Conservation (phyloP, 1,139 yeast species). For the Candida pseudocylindracea region DNA sequence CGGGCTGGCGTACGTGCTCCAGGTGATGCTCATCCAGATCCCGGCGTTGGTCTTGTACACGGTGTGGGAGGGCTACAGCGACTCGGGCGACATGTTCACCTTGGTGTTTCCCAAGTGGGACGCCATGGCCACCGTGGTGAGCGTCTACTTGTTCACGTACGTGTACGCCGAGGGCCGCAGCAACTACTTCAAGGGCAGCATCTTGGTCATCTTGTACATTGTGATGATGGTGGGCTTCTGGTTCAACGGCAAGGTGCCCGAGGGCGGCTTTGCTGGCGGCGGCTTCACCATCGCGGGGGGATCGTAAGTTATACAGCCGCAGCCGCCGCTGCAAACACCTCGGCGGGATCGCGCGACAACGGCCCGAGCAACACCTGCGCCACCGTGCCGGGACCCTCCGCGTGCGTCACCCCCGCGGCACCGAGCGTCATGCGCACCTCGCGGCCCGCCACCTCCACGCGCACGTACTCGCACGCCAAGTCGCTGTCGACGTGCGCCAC, state of each 20-base stretch:
- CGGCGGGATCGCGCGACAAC: too few relatives aligned
- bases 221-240: slow-evolving; percentile 71
- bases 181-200: slow-evolving; percentile 88
- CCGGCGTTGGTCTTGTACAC: slow-evolving; percentile 79
- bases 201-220: slow-evolving; percentile 55
- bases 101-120: slow-evolving; percentile 94
- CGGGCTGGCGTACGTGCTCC: slow-evolving; percentile 93
- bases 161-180: slow-evolving; percentile 94
- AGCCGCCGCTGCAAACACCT: too few relatives aligned
- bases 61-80: slow-evolving; percentile 16
- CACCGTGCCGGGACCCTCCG: too few relatives aligned
- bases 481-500: too few relatives aligned
- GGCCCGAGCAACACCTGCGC: too few relatives aligned
- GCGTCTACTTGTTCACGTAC: slow-evolving; percentile 79
- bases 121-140: slow-evolving; percentile 61
- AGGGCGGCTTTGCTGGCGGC: slow-evolving; percentile 5
- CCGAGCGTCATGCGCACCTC: too few relatives aligned
- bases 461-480: too few relatives aligned
- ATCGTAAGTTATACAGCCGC: too few relatives aligned
- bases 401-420: too few relatives aligned
- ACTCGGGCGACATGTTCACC: slow-evolving; percentile 40
- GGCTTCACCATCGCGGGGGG: too few relatives aligned
- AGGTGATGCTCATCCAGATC: slow-evolving; percentile 85
- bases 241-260: slow-evolving; percentile 25
- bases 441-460: too few relatives aligned